Conservation (phyloP, 1,139 yeast species). For the Blastobotrys serpentis region DNA sequence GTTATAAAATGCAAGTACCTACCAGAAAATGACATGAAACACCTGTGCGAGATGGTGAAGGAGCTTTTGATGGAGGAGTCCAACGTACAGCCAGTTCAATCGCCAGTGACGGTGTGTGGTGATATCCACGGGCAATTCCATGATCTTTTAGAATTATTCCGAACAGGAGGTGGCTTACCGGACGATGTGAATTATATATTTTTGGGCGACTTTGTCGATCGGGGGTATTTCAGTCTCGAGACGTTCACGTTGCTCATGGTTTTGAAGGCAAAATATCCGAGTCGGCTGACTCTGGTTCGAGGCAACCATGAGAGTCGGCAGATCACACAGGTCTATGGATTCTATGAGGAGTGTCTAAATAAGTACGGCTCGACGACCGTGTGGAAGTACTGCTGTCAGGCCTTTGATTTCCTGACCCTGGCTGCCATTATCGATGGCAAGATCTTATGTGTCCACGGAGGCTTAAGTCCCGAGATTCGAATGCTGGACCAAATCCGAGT, state of each 20-base stretch:
- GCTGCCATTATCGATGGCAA: constrained; percentile 96
- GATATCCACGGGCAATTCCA: constrained; percentile 99
- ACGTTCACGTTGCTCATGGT: constrained; percentile 91
- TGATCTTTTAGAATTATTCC: constrained; percentile 84
- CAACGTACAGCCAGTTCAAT: constrained; percentile 92
- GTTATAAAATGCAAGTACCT: constrained; percentile 86
- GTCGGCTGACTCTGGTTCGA: constrained; percentile 80
- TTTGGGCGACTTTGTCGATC: constrained; percentile 94
- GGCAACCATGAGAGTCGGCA: constrained; percentile 96
- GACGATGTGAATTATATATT: constrained; percentile 72
- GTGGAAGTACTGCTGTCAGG: constrained; percentile 97
- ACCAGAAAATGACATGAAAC: constrained; percentile 94
- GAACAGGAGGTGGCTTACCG: constrained; percentile 94
- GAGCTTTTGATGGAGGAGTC: constrained; percentile 90
- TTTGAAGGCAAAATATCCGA: constrained; percentile 77
- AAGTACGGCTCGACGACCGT: constrained; percentile 96
- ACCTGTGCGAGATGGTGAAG: constrained; percentile 89
- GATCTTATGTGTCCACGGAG: constrained; percentile 93
- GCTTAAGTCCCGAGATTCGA: constrained; percentile 94
- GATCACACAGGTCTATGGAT: constrained; percentile 93
- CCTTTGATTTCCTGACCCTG: constrained; percentile 85
- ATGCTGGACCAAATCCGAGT: constrained; percentile 96
- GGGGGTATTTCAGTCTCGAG: constrained; percentile 92
- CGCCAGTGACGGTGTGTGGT: constrained; percentile 98
- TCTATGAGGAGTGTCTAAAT: constrained; percentile 86